A percentile compares a stretch with the other conserved stretches of the same genome.
Conservation (phyloP, 768 basidiomycete genomes). For the Ramaria sp. region DNA sequence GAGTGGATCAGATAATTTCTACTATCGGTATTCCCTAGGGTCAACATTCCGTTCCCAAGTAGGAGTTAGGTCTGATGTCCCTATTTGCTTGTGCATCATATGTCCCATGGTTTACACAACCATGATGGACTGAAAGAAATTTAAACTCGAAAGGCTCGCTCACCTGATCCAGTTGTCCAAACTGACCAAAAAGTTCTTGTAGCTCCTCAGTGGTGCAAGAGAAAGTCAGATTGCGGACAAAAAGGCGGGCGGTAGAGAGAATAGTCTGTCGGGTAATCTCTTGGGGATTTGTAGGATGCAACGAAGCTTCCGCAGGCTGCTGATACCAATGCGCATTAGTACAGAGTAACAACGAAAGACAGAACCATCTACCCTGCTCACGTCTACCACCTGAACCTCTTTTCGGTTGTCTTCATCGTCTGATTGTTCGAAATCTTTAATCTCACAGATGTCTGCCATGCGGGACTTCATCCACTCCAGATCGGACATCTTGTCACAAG, state of each 20-base stretch:
- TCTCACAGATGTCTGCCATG: slow-evolving; percentile 33
- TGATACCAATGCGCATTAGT: neutral
- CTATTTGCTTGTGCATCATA: slow-evolving; percentile 26
- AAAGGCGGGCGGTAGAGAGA: slow-evolving; percentile 66
- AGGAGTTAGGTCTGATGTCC: slow-evolving; percentile 48
- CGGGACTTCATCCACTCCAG: slow-evolving; percentile 65
- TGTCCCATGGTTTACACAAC: neutral
- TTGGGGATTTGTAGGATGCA: slow-evolving; percentile 10
- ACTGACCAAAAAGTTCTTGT: slow-evolving; percentile 46
- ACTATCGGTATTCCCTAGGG: slow-evolving; percentile 49
- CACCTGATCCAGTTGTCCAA: slow-evolving; percentile 72
- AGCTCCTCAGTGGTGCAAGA: slow-evolving; percentile 69
- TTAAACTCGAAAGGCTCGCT: slow-evolving; percentile 17
- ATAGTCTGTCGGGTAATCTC: slow-evolving; percentile 37
- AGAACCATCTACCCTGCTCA: neutral
- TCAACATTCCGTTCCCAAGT: slow-evolving; percentile 37
- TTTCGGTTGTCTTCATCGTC: slow-evolving; percentile 36
- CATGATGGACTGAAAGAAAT: neutral
- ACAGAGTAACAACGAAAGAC: neutral
- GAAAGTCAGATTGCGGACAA: slow-evolving; percentile 92
- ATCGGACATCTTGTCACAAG: slow-evolving; percentile 41
- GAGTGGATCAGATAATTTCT: slow-evolving; percentile 36
- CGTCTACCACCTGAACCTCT: slow-evolving; percentile 11
- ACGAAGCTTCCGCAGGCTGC: neutral
- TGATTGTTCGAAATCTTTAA: slow-evolving; percentile 49